A percentile compares a stretch with the other conserved stretches of the same genome.
Conservation (phyloP, 2,329 filamentous ascomycete species). For the Calonectria multiphialidica region DNA sequence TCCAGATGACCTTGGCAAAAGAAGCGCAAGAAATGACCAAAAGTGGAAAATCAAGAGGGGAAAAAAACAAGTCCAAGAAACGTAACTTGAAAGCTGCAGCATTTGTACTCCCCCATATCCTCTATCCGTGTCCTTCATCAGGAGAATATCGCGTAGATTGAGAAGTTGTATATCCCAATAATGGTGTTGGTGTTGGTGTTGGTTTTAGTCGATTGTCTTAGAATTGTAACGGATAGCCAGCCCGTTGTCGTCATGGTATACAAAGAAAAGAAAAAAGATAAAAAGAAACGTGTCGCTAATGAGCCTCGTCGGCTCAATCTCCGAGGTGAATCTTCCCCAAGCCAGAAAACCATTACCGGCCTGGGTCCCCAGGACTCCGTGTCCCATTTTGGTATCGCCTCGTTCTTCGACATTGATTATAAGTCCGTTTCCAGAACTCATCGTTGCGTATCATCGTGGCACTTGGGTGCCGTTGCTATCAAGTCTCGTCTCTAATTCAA, state of each 20-base stretch:
- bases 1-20: conserved; percentile 6
- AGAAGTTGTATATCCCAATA: conserved; percentile 36
- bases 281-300: conserved; percentile 24
- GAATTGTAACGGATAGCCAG: conserved; percentile 32
- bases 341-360: conserved; percentile 35
- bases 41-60: neutral
- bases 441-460: conserved; percentile 12
- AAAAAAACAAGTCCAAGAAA: neutral
- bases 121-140: conserved; percentile 44
- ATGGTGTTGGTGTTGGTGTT: conserved; percentile 19
- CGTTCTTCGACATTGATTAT: conserved; percentile 12
- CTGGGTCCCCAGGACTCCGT: conserved; percentile 16
- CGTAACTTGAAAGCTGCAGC: conserved; percentile 25
- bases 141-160: conserved; percentile 35
- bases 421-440: neutral
- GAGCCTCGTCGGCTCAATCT: conserved; percentile 9
- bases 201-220: conserved; percentile 14
- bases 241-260: conserved; percentile 42
- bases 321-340: conserved; percentile 21
- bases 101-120: conserved; percentile 43
- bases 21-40: conserved; percentile 21
- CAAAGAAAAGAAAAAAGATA: conserved; percentile 40
- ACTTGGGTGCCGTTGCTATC: conserved; percentile 10
- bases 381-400: conserved; percentile 11
- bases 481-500: neutral